phyloP scores from a whole-genome alignment of 805 yeast species.

The Myxozyma mucilagina region DNA sequence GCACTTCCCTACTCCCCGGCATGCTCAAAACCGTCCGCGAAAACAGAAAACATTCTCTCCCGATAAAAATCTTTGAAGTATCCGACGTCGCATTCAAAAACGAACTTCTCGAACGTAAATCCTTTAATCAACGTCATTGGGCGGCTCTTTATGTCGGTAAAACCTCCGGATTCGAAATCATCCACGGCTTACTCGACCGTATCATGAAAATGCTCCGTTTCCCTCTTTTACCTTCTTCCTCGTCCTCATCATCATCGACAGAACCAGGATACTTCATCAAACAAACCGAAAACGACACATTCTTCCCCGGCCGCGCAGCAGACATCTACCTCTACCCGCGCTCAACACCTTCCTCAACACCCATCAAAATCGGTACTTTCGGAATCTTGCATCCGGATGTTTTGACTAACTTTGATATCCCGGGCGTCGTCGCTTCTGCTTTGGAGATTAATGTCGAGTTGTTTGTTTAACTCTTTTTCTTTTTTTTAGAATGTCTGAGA shows the following conservation, averaged over 20 bases:
- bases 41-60: constrained; percentile 92
- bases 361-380: constrained; percentile 62
- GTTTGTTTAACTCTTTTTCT: constrained; percentile 76
- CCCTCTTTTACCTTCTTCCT: no score
- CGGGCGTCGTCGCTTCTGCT: constrained; percentile 79
- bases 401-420: constrained; percentile 79
- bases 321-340: constrained; percentile 70
- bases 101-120: constrained; percentile 76
- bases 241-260: no score
- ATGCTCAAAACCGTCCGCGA: constrained; percentile 91
- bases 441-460: constrained; percentile 89
- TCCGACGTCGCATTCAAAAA: constrained; percentile 94
- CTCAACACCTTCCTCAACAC: constrained; percentile 41
- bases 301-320: constrained; percentile 98
- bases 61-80: constrained; percentile 90
- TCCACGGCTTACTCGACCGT: constrained; percentile 92
- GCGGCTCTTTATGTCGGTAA: constrained; percentile 93
- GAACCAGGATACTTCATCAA: constrained; percentile 37
- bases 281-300: constrained; percentile 50
- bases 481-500: no score
- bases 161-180: constrained; percentile 89
- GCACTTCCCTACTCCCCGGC: constrained; percentile 94
- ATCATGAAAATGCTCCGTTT: constrained; percentile 96
- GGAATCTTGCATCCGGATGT: constrained; percentile 98
- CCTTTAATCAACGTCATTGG: constrained; percentile 92